phyloP scores from a whole-genome alignment of 1,284 basidiomycete genomes.

The Apiotrichum akiyoshidainum region DNA sequence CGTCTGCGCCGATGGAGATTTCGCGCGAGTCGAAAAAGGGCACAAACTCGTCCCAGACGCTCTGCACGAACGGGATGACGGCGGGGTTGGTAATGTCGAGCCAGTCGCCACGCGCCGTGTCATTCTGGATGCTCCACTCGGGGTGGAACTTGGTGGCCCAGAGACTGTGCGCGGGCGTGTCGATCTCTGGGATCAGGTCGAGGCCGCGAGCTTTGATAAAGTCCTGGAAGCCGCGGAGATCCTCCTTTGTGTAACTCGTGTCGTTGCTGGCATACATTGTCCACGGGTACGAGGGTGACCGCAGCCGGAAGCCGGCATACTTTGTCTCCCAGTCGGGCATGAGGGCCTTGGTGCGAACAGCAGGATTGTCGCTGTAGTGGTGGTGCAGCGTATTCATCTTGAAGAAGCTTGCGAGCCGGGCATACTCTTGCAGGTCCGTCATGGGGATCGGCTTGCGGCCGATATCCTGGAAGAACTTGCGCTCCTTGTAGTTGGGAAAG shows the following conservation, averaged over 20 bases:
- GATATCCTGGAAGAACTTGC: constrained; percentile 9
- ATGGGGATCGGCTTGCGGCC: constrained; percentile 6
- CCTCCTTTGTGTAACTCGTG: constrained; percentile 1
- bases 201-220: constrained; percentile 5
- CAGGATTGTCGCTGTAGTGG: constrained; percentile 8
- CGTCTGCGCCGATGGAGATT: constrained; percentile 5
- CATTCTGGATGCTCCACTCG: constrained; percentile 5
- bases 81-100: background rate
- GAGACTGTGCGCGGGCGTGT: constrained; percentile 5
- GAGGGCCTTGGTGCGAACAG: constrained; percentile 1
- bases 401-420: constrained; percentile 3
- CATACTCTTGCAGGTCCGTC: background rate
- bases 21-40: constrained; percentile 2
- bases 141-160: constrained; percentile 5
- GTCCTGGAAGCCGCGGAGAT: constrained; percentile 4
- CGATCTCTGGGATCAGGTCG: constrained; percentile 6
- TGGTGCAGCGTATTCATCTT: constrained; percentile 10
- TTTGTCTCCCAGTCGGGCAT: background rate
- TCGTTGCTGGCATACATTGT: constrained; percentile 4
- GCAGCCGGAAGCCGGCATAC: constrained; percentile 4
- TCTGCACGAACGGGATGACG: constrained; percentile 1
- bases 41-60: constrained; percentile 5
- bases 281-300: background rate
- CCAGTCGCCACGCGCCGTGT: constrained; percentile 4
- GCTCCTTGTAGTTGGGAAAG: constrained; percentile 6